A percentile compares a stretch with the other conserved stretches of the same genome.
Conservation (phyloP, 1,284 basidiomycete genomes). For the Cryptococcus jaspeensis region DNA sequence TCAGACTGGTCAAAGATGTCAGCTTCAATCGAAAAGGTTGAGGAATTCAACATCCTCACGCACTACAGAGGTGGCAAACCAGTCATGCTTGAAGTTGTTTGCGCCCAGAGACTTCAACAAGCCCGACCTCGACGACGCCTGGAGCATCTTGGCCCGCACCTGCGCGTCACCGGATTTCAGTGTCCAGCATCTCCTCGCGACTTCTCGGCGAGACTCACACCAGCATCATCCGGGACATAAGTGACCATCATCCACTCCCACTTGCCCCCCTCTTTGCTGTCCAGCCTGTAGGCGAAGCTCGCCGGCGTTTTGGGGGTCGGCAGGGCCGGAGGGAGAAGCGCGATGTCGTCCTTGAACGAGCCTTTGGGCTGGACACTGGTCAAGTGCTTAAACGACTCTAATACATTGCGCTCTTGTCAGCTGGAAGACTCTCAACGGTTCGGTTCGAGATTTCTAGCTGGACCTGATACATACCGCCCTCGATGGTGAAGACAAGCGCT, state of each 20-base stretch:
- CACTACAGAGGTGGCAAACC: conserved; percentile 75
- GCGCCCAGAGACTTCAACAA: conserved; percentile 75
- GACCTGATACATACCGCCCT: conserved; percentile 40
- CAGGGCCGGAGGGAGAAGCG: conserved; percentile 35
- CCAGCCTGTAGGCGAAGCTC: conserved; percentile 48
- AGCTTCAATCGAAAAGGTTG: not conserved
- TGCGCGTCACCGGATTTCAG: conserved; percentile 11
- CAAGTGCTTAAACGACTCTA: conserved; percentile 42
- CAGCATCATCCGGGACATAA: conserved; percentile 51
- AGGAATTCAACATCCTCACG: conserved; percentile 48
- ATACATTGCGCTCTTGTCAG: not conserved
- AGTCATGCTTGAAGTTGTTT: conserved; percentile 68
- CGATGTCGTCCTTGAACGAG: conserved; percentile 45
- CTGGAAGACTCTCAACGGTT: not conserved
- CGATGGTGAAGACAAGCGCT: conserved; percentile 49
- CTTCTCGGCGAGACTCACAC: conserved; percentile 26
- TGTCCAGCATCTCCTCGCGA: not conserved
- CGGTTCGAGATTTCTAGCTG: not conserved
- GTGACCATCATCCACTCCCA: conserved; percentile 52
- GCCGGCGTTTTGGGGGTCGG: conserved; percentile 45
- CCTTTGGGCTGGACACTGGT: conserved; percentile 34
- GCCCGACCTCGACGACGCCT: conserved; percentile 76
- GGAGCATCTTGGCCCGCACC: conserved; percentile 71
- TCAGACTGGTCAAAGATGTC: conserved; percentile 35
- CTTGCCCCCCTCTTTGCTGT: conserved; percentile 36